Evolutionary conservation across 495 filamentous ascomycete species (phyloP), one percentile per base, ranked within the genome.

Genomic region (Neurospora sublineolata): DNA sequence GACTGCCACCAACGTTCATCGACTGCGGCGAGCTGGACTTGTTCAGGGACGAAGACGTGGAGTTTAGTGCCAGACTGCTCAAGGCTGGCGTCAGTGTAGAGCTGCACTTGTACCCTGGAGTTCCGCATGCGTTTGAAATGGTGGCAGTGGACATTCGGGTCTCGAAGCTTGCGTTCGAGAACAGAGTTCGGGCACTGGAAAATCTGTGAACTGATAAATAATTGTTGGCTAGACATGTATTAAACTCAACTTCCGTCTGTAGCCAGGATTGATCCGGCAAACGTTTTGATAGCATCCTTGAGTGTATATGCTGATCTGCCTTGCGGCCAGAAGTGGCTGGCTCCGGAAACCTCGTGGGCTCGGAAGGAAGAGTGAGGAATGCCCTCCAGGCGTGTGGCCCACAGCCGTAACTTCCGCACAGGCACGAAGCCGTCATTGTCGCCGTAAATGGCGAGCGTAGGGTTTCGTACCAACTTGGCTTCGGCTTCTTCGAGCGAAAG

Each of bases 291-390:
- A 44, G 77, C 81, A 76, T 84, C 74, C 16, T 71, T 37, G 38
- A 94, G 82, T 72, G 85, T 81, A 44, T 76, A 73, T 75, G 86
- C 82, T n/a, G 86, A 89, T 5, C 87, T 89, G 6, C 85, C 76
- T 75, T 94, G 91, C 30, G 83, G 78, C 93, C 93, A 97, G 76
- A 97, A 97, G 80, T 97, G 94, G 4, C 91, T 92, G 10, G 91
- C 94, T 6, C 87, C 87, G 23, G 80, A 78, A 60, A 97, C 85
- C 75, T 92, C 88, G 37, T 84, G 81, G 70, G 80, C 83, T 7
- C 79, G 77, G 71, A 90, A 91, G 68, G 73, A 79, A 40, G 80
- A 82, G 36, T 75, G 79, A 14, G 77, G 78, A 0, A 74, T 75
- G 9, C 73, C 74, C 6, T 77, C 72, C 72, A 96, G 81, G 71